Evolutionary conservation across 2,329 filamentous ascomycete species (phyloP).

Genomic region (Penicillium hesseltinei): DNA sequence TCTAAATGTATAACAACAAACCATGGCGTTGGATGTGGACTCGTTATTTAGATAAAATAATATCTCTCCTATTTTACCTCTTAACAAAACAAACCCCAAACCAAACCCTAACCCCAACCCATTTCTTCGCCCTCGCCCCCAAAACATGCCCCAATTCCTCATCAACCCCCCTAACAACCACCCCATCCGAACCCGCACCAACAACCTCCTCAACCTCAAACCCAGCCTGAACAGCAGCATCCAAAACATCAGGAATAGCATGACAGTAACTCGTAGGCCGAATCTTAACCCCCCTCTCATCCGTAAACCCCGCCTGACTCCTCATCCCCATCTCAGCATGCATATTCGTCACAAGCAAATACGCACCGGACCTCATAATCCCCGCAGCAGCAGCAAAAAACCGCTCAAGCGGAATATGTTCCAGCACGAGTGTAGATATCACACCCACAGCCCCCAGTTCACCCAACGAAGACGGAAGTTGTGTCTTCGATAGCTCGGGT

Average conservation of each 20-base stretch:
- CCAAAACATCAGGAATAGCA: constrained; percentile 52
- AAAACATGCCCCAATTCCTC: constrained; percentile 58
- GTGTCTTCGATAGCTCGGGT: constrained; percentile 7
- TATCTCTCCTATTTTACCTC: background rate
- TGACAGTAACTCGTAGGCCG: constrained; percentile 60
- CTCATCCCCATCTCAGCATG: constrained; percentile 61
- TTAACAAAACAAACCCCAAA: constrained; percentile 51
- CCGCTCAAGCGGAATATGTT: constrained; percentile 58
- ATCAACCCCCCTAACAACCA: constrained; percentile 48
- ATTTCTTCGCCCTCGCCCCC: constrained; percentile 62
- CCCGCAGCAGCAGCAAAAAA: constrained; percentile 54
- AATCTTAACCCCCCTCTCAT: constrained; percentile 57
- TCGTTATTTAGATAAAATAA: constrained; percentile 6
- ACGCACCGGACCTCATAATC: constrained; percentile 48
- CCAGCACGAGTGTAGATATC: constrained; percentile 62
- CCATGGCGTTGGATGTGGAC: background rate
- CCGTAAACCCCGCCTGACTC: constrained; percentile 62
- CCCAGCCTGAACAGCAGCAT: constrained; percentile 48
- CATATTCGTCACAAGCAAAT: constrained; percentile 66
- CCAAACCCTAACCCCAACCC: constrained; percentile 58
- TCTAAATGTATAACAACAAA: constrained; percentile 28
- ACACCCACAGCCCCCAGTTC: constrained; percentile 44
- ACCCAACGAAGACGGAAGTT: constrained; percentile 17
- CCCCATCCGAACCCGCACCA: constrained; percentile 20
- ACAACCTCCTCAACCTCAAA: constrained; percentile 44